Percentiles rank a stretch among this genome's conserved stretches.
Evolutionary conservation across 2,329 filamentous ascomycete genomes (phyloP).

Genomic region (Colletotrichum brevisporum): DNA sequence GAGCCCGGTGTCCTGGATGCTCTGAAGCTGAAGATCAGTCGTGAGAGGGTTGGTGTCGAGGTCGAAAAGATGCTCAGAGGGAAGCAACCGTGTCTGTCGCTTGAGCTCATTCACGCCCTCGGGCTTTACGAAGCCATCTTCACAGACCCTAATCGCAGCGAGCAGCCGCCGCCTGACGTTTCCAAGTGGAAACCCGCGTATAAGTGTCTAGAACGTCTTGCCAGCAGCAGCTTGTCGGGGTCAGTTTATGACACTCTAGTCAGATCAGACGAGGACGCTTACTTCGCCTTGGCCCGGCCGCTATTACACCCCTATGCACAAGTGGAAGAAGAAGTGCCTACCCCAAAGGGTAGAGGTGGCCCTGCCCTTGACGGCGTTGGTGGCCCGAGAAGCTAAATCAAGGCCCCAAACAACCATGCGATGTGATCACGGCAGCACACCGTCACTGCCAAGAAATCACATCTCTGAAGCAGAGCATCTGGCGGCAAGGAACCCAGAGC

Average conservation of each 20-base stretch:
- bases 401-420: constrained; percentile 80
- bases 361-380: constrained; percentile 70
- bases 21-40: constrained; percentile 89
- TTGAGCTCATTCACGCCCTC: constrained; percentile 77
- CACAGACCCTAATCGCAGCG: constrained; percentile 72
- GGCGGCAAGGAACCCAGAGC: constrained; percentile 60
- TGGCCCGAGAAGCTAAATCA: constrained; percentile 84
- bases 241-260: constrained; percentile 70
- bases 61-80: constrained; percentile 90
- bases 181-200: constrained; percentile 76
- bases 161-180: constrained; percentile 69
- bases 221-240: constrained; percentile 57
- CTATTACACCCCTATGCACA: constrained; percentile 82
- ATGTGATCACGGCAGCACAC: constrained; percentile 75
- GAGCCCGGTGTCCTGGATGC: constrained; percentile 83
- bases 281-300: constrained; percentile 82
- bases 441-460: constrained; percentile 76
- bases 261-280: constrained; percentile 74
- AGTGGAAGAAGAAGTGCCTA: constrained; percentile 58
- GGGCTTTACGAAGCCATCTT: constrained; percentile 81
- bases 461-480: constrained; percentile 69
- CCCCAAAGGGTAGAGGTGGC: constrained; percentile 54
- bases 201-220: constrained; percentile 70
- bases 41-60: constrained; percentile 89
- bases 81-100: constrained; percentile 70